Conservation (phyloP, 2,329 filamentous ascomycete genomes). For the Penicillium sp. region DNA sequence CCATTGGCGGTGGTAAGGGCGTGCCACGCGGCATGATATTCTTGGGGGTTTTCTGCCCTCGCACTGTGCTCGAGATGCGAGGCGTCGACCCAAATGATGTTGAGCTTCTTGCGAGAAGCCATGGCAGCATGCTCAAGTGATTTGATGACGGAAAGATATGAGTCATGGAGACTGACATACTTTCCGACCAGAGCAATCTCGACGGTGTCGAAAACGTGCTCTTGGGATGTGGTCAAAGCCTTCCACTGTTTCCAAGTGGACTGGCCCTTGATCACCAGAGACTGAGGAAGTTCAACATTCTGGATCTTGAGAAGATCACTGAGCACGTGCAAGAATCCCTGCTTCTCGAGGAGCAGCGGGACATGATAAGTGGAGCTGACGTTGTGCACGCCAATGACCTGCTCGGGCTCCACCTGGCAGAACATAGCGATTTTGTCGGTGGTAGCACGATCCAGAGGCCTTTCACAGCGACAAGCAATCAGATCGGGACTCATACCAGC, state of each 20-base stretch:
- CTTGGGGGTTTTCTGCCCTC: background rate
- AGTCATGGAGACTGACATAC: slow-evolving; percentile 80
- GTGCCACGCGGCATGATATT: background rate
- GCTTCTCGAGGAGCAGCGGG: slow-evolving; percentile 78
- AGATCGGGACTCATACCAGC: slow-evolving; percentile 71
- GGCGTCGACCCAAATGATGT: slow-evolving; percentile 77
- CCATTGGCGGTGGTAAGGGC: background rate
- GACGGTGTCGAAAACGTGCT: slow-evolving; percentile 66
- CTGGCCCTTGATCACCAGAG: slow-evolving; percentile 61
- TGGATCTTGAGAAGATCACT: slow-evolving; percentile 62
- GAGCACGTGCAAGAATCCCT: slow-evolving; percentile 70
- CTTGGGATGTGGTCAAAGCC: slow-evolving; percentile 63
- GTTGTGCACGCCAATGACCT: slow-evolving; percentile 83
- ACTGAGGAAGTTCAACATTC: slow-evolving; percentile 41
- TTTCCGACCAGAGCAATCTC: slow-evolving; percentile 90
- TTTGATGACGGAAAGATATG: slow-evolving; percentile 80
- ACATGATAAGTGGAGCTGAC: slow-evolving; percentile 91
- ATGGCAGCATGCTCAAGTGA: slow-evolving; percentile 43
- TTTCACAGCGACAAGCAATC: slow-evolving; percentile 91
- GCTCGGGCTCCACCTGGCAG: slow-evolving; percentile 80
- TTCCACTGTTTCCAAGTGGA: slow-evolving; percentile 79
- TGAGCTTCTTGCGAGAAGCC: slow-evolving; percentile 14
- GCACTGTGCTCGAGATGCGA: slow-evolving; percentile 37
- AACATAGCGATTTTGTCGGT: slow-evolving; percentile 83
- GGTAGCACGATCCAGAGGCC: slow-evolving; percentile 67